These are phyloP conservation scores for Hypomontagnella monticulosa DNA, from an alignment of 495 filamentous ascomycete genomes.

Conservation along the genomic window DNA sequence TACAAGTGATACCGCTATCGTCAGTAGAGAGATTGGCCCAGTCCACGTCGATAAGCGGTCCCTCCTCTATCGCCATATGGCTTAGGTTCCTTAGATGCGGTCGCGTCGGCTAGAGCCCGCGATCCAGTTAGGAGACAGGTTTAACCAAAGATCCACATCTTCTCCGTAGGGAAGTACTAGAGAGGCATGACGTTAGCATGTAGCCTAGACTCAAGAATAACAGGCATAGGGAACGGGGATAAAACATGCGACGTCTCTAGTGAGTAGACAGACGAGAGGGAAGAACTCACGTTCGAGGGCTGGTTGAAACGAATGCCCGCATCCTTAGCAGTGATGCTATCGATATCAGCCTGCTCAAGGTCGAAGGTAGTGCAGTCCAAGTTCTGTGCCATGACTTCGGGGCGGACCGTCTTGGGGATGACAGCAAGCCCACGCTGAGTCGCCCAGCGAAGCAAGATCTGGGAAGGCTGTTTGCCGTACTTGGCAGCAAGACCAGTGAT, in stretches of 20 bases:
- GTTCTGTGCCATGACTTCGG: slow-evolving; percentile 64
- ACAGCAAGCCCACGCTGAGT: slow-evolving; percentile 93
- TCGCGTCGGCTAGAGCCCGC: slow-evolving; percentile 14
- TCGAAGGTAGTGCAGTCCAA: slow-evolving; percentile 75
- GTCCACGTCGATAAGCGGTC: slow-evolving; percentile 4
- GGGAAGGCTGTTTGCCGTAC: slow-evolving; percentile 78
- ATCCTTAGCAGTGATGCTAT: slow-evolving; percentile 73
- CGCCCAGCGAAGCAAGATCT: slow-evolving; percentile 90
- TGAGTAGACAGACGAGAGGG: background rate
- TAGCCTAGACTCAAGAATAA: slow-evolving; percentile 45
- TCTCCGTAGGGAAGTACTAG: slow-evolving; percentile 62
- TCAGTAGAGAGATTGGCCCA: slow-evolving; percentile 13
- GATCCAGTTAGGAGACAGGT: slow-evolving; percentile 1
- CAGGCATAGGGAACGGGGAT: slow-evolving; percentile 31
- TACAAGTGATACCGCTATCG: slow-evolving; percentile 24
- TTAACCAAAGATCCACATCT: slow-evolving; percentile 64
- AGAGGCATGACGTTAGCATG: slow-evolving; percentile 25
- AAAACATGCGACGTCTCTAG: background rate
- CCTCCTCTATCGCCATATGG: slow-evolving; percentile 25
- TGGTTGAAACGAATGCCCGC: slow-evolving; percentile 82
- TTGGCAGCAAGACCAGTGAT: slow-evolving; percentile 74
- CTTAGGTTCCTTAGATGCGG: slow-evolving; percentile 5
- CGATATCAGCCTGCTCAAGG: slow-evolving; percentile 70
- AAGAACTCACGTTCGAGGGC: slow-evolving; percentile 69
- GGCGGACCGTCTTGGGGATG: slow-evolving; percentile 86